Percentiles rank a stretch among this genome's conserved stretches.
These are phyloP conservation scores for Escallonia rubra DNA, from an alignment of 129 eudicot genomes.

Conservation along the genomic window DNA sequence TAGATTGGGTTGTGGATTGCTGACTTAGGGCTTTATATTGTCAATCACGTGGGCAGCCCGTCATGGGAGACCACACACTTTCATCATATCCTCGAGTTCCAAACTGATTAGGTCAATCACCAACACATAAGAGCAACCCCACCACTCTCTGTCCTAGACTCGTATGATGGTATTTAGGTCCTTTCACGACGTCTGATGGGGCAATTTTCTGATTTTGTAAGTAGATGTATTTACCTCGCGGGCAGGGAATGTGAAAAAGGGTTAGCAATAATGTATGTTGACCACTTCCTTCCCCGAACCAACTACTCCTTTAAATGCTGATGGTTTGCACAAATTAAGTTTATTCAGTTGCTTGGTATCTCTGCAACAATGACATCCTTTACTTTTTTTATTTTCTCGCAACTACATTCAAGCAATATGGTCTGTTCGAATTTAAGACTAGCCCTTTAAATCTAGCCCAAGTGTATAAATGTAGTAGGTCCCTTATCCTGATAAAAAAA, in stretches of 20 bases:
- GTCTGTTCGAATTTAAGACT: slow-evolving; percentile 10
- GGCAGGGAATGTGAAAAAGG: slow-evolving; percentile 26
- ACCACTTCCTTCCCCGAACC: slow-evolving; percentile 41
- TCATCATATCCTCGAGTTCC: background rate
- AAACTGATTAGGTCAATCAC: slow-evolving; percentile 26
- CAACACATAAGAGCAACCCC: slow-evolving; percentile 9
- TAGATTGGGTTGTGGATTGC: slow-evolving; percentile 6
- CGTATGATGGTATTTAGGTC: background rate
- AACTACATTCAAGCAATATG: slow-evolving; percentile 8
- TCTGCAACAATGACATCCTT: slow-evolving; percentile 63
- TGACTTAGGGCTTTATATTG: slow-evolving; percentile 11
- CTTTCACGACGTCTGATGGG: background rate
- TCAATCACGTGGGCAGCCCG: slow-evolving; percentile 36
- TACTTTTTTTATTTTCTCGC: background rate
- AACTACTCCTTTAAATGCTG: slow-evolving; percentile 39
- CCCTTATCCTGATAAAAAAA: slow-evolving; percentile 2
- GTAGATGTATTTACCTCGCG: slow-evolving; percentile 11
- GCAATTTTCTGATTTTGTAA: background rate
- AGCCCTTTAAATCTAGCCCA: slow-evolving; percentile 7
- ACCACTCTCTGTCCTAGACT: slow-evolving; percentile 1
- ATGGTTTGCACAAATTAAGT: slow-evolving; percentile 20
- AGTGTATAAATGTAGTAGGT: slow-evolving; percentile 14
- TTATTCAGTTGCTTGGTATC: slow-evolving; percentile 51
- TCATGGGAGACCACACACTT: slow-evolving; percentile 30
- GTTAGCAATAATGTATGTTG: slow-evolving; percentile 33